phyloP scores from a whole-genome alignment of 805 yeast species.

The Myxozyma vanderwaltii region DNA sequence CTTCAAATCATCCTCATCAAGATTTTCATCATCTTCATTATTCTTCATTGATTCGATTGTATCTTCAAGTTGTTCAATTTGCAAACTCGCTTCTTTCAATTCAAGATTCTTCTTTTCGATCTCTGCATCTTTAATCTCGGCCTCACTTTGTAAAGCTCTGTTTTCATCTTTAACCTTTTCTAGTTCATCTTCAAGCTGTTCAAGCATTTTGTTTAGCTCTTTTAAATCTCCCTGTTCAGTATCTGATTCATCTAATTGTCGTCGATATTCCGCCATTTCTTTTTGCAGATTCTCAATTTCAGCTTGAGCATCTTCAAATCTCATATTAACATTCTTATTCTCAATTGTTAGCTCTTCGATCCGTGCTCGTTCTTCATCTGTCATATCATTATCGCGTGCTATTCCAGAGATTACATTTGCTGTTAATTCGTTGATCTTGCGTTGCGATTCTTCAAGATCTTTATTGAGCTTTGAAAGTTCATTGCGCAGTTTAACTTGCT shows the following conservation, averaged over 20 bases:
- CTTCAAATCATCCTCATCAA: neutral
- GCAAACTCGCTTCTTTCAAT: conserved; percentile 17
- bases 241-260: conserved; percentile 27
- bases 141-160: conserved; percentile 9
- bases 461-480: conserved; percentile 21
- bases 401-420: conserved; percentile 11
- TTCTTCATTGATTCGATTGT: conserved; percentile 15
- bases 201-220: conserved; percentile 7
- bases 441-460: conserved; percentile 23
- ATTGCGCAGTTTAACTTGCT: conserved; percentile 20
- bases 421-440: conserved; percentile 10
- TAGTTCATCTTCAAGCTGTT: conserved; percentile 25
- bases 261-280: conserved; percentile 31
- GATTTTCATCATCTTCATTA: neutral
- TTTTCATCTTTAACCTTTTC: conserved; percentile 18
- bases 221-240: conserved; percentile 16
- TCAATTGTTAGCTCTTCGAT: conserved; percentile 16
- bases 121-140: conserved; percentile 5
- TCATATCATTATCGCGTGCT: conserved; percentile 3
- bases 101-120: conserved; percentile 5
- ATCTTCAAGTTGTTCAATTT: conserved; percentile 20
- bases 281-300: conserved; percentile 21
- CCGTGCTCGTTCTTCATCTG: conserved; percentile 17
- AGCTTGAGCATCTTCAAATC: conserved; percentile 17
- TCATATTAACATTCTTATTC: conserved; percentile 9